Percentiles rank a stretch among this genome's conserved stretches.
phyloP scores from a whole-genome alignment of 345 rosid species.

The Sisymbrium irio region DNA sequence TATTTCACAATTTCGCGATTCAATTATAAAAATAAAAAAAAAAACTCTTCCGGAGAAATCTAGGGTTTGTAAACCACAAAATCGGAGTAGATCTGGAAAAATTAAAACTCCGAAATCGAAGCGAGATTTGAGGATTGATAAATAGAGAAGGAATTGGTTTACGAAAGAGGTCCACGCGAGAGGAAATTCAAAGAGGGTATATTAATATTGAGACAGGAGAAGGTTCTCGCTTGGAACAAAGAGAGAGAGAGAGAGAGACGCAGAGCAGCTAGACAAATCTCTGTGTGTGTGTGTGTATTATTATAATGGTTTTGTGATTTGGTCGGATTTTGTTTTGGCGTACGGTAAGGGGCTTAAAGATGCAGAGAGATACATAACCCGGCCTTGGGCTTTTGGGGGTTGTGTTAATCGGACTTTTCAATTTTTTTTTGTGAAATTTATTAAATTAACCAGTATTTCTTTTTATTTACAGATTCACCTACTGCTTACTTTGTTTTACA shows the following conservation, averaged over 20 bases:
- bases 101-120: neutral
- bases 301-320: neutral
- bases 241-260: neutral
- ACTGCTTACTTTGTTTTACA: neutral
- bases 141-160: neutral
- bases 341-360: neutral
- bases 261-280: neutral
- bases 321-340: neutral
- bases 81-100: slow-evolving; percentile 23
- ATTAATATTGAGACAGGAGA: neutral
- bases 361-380: neutral
- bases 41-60: slow-evolving; percentile 22
- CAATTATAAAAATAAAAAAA: neutral
- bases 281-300: neutral
- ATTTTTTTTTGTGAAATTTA: neutral
- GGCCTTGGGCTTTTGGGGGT: slow-evolving; percentile 15
- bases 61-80: slow-evolving; percentile 15
- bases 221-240: slow-evolving; percentile 4
- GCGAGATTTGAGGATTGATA: slow-evolving; percentile 15
- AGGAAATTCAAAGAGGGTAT: too few species aligned
- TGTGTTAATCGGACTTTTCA: neutral
- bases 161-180: slow-evolving; percentile 21
- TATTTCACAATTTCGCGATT: neutral
- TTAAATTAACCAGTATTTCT: neutral
- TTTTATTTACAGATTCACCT: neutral